Percentiles rank a stretch among this genome's conserved stretches.
Evolutionary conservation across 2,329 filamentous ascomycete genomes (phyloP).

Genomic region (Claviceps humidiphila): DNA sequence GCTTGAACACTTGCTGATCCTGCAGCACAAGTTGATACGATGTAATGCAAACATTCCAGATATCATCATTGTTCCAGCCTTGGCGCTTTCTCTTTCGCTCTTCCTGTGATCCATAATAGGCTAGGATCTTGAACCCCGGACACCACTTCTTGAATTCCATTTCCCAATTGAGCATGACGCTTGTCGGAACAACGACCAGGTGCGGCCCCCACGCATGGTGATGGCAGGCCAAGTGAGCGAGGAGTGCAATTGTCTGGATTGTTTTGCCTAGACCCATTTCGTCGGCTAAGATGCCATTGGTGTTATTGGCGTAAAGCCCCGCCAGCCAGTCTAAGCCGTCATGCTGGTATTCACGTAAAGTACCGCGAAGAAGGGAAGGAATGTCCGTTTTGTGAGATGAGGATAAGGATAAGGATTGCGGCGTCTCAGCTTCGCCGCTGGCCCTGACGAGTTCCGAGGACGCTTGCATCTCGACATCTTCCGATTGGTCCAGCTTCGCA

Average conservation of each 20-base stretch:
- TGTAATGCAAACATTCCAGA: slow-evolving; percentile 96
- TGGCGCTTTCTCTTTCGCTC: slow-evolving; percentile 83
- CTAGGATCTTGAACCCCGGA: slow-evolving; percentile 93
- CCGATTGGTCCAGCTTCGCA: slow-evolving; percentile 35
- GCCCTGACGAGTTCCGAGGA: slow-evolving; percentile 22
- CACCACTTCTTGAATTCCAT: slow-evolving; percentile 99
- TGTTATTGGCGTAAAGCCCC: slow-evolving; percentile 78
- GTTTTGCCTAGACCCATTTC: slow-evolving; percentile 99
- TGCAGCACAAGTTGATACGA: slow-evolving; percentile 94
- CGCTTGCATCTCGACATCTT: slow-evolving; percentile 31
- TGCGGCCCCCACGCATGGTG: slow-evolving; percentile 93
- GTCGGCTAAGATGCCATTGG: slow-evolving; percentile 92
- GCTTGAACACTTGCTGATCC: slow-evolving; percentile 86
- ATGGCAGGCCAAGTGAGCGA: slow-evolving; percentile 83
- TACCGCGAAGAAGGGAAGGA: slow-evolving; percentile 75
- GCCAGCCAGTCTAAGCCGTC: slow-evolving; percentile 96
- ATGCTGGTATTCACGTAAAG: slow-evolving; percentile 88
- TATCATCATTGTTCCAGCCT: slow-evolving; percentile 85
- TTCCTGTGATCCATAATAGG: slow-evolving; percentile 89
- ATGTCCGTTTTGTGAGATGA: slow-evolving; percentile 51
- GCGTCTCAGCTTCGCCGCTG: slow-evolving; percentile 21
- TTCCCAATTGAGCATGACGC: slow-evolving; percentile 98
- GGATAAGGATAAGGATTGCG: slow-evolving; percentile 13
- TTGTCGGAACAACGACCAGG: slow-evolving; percentile 90
- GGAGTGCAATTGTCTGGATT: slow-evolving; percentile 88